These are phyloP conservation scores for Leccinum longicurvipes DNA, from an alignment of 768 basidiomycete genomes.

Conservation along the genomic window DNA sequence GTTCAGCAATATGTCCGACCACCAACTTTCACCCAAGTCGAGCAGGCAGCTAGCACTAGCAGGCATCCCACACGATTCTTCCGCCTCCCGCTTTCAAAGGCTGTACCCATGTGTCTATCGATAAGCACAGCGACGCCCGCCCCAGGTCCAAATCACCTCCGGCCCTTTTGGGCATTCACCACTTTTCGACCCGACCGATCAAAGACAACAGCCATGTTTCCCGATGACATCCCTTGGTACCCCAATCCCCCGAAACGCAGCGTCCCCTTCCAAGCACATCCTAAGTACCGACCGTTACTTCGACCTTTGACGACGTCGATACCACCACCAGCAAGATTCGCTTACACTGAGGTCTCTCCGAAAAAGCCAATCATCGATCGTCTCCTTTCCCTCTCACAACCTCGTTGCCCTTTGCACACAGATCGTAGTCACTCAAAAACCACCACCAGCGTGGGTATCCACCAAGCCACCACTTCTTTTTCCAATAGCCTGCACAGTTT, in stretches of 20 bases:
- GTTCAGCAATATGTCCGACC: background rate
- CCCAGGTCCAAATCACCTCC: background rate
- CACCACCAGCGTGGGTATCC: background rate
- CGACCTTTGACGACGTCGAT: background rate
- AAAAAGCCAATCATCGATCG: background rate
- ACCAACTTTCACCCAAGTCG: too few species aligned
- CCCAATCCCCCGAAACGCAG: background rate
- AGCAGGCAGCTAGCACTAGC: background rate
- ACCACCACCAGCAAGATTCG: background rate
- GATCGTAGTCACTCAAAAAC: background rate
- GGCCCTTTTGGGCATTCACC: background rate
- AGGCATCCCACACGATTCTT: background rate
- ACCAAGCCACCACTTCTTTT: background rate
- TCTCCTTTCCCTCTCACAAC: background rate
- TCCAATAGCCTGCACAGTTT: slow-evolving; percentile 3
- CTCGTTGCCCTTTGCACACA: background rate
- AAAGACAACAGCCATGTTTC: background rate
- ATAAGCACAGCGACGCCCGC: background rate
- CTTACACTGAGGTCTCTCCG: background rate
- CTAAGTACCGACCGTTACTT: background rate
- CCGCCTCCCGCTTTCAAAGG: background rate
- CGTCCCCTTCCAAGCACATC: background rate
- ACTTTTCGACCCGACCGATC: background rate
- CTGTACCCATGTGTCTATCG: background rate
- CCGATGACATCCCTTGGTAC: background rate